A percentile compares a stretch with the other conserved stretches of the same genome.
Evolutionary conservation across 2,329 filamentous ascomycete species (phyloP).

Genomic region (Sporothrix euskadiensis): DNA sequence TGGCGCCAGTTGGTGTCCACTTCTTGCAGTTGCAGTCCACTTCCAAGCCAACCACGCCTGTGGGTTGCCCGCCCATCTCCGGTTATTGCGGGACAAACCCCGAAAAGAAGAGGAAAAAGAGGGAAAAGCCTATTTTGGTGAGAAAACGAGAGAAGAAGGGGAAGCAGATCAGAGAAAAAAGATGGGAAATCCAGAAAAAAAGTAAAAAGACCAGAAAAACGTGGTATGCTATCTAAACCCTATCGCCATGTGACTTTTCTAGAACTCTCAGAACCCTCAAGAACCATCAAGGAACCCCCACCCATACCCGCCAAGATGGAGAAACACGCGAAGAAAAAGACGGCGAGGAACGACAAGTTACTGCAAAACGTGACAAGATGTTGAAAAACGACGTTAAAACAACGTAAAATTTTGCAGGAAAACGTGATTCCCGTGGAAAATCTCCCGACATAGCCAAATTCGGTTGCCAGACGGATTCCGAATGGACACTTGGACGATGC

Average conservation of each 20-base stretch:
- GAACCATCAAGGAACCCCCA: not conserved
- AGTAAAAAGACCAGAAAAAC: conserved; percentile 9
- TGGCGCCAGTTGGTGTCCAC: not conserved
- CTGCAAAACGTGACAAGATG: not conserved
- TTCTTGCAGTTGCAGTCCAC: not conserved
- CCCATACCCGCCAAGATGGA: not conserved
- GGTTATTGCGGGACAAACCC: not conserved
- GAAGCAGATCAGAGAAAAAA: not conserved
- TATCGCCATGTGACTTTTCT: conserved; percentile 1
- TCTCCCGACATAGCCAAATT: not conserved
- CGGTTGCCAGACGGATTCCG: not conserved
- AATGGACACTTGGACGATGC: not conserved
- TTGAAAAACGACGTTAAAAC: not conserved
- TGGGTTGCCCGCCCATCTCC: not conserved
- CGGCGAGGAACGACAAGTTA: not conserved
- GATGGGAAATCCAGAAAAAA: not conserved
- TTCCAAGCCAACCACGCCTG: not conserved
- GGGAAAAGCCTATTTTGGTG: not conserved
- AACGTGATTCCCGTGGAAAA: not conserved
- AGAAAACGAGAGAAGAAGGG: not conserved
- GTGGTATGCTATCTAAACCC: not conserved
- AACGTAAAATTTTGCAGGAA: not conserved
- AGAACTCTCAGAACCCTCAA: not conserved
- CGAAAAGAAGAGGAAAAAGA: conserved; percentile 1
- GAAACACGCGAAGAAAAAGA: not conserved